Conservation (phyloP, 2,329 filamentous ascomycete genomes). For the Dactylellina cionopaga region DNA sequence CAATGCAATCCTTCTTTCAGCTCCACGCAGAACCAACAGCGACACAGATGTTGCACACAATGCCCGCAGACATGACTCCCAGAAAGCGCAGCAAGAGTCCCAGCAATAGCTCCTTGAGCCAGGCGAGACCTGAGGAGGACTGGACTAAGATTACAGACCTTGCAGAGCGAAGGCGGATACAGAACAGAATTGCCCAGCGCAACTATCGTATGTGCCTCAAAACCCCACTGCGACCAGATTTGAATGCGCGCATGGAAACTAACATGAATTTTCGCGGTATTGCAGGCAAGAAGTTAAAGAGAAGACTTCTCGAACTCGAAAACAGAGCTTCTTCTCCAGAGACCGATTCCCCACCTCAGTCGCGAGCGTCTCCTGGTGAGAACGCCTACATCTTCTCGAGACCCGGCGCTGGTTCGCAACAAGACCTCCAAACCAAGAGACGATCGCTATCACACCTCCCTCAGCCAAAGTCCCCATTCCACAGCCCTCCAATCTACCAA, state of each 20-base stretch:
- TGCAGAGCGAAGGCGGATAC: constrained; percentile 73
- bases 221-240: background rate
- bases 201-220: constrained; percentile 69
- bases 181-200: constrained; percentile 76
- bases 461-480: constrained; percentile 50
- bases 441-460: constrained; percentile 50
- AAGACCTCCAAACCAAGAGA: constrained; percentile 39
- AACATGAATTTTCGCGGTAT: constrained; percentile 14
- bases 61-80: constrained; percentile 51
- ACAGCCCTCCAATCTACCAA: constrained; percentile 47
- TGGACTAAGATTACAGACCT: constrained; percentile 79
- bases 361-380: constrained; percentile 51
- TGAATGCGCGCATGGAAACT: constrained; percentile 2
- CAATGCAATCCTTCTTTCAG: constrained; percentile 53
- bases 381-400: constrained; percentile 43
- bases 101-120: constrained; percentile 51
- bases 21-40: constrained; percentile 49
- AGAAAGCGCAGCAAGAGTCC: constrained; percentile 53
- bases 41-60: constrained; percentile 52
- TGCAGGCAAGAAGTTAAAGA: constrained; percentile 90
- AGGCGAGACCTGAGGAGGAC: constrained; percentile 70
- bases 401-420: constrained; percentile 20
- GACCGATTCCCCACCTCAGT: constrained; percentile 50
- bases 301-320: constrained; percentile 85
- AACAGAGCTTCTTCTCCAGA: constrained; percentile 69